phyloP scores from a whole-genome alignment of 257 asterid genomes.

The Nicotiana benthamiana region DNA sequence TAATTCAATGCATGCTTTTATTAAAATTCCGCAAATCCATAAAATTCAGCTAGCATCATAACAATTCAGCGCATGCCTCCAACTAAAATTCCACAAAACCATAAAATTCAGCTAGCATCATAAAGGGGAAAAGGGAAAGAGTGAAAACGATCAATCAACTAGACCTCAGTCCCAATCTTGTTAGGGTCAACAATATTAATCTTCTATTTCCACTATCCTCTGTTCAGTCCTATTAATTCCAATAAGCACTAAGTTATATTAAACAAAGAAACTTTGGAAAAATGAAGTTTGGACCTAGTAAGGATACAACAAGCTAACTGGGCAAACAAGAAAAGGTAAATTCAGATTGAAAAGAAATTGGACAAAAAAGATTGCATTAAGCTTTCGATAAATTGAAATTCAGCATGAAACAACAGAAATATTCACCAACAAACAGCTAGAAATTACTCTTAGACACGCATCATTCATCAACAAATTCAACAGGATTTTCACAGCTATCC shows the following conservation, averaged over 20 bases:
- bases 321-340: not conserved
- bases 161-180: not conserved
- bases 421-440: not conserved
- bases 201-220: not conserved
- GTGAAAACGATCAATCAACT: not conserved
- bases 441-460: not conserved
- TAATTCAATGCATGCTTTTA: conserved; percentile 10
- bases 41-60: not conserved
- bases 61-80: not conserved
- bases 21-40: conserved; percentile 1
- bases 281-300: not conserved
- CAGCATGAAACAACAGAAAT: not conserved
- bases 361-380: too few relatives aligned
- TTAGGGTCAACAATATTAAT: not conserved
- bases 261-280: not conserved
- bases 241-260: not conserved
- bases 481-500: not conserved
- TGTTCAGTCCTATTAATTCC: not conserved
- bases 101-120: conserved; percentile 2
- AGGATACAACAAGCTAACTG: not conserved
- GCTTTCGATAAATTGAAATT: not conserved
- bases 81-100: not conserved
- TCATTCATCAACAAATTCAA: not conserved
- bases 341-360: too few relatives aligned
- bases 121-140: not conserved